Conservation (phyloP, 2,329 filamentous ascomycete genomes). For the Penicillium sp. region DNA sequence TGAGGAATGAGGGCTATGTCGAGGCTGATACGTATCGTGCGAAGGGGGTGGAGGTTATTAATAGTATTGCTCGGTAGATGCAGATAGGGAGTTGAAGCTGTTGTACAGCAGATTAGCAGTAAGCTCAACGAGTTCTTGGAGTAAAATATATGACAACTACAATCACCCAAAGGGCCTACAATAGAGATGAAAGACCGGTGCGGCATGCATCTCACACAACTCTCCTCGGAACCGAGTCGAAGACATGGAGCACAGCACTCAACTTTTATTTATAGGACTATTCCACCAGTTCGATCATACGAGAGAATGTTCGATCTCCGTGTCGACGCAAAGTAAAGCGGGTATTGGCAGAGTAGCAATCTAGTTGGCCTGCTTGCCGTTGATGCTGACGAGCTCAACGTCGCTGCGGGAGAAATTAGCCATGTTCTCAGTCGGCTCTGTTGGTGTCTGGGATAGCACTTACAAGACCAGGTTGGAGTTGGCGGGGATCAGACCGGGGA, state of each 20-base stretch:
- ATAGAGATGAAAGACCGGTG: neutral
- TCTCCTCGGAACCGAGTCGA: neutral
- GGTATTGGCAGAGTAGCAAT: neutral
- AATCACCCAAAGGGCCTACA: neutral
- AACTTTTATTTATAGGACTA: constrained; percentile 1
- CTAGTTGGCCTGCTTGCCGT: constrained; percentile 49
- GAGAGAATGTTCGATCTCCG: neutral
- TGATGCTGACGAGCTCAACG: constrained; percentile 63
- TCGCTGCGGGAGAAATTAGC: constrained; percentile 48
- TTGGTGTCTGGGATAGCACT: constrained; percentile 39
- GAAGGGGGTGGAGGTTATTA: constrained; percentile 28
- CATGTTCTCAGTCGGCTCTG: neutral
- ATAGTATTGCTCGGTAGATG: constrained; percentile 23
- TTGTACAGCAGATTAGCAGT: neutral
- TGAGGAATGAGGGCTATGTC: constrained; percentile 24
- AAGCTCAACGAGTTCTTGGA: neutral
- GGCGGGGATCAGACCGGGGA: constrained; percentile 70
- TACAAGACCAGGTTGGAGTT: constrained; percentile 79
- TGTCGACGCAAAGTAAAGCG: neutral
- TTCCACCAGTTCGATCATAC: neutral
- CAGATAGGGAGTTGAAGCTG: neutral
- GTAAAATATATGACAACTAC: neutral
- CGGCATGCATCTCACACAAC: neutral
- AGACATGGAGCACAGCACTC: neutral
- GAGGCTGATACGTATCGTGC: constrained; percentile 26